Evolutionary conservation across 2,329 filamentous ascomycete species (phyloP).

Genomic region (Remersonia thermophila): DNA sequence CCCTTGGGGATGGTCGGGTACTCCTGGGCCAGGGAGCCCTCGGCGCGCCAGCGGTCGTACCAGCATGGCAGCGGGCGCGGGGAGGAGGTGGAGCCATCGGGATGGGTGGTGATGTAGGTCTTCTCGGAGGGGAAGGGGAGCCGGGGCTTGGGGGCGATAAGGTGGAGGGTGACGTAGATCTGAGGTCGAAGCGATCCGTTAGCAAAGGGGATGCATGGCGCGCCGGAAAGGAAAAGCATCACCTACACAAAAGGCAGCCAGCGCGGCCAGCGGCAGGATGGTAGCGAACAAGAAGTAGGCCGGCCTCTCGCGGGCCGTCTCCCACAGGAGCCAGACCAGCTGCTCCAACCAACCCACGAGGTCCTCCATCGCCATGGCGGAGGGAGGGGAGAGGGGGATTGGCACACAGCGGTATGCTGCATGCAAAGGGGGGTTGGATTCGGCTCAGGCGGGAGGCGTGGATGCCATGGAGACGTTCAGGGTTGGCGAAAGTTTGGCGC

Average conservation of each 20-base stretch:
- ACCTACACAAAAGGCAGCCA: conserved; percentile 28
- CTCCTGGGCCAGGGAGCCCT: conserved; percentile 40
- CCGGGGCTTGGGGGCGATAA: conserved; percentile 73
- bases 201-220: not conserved
- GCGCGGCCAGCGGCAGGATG: conserved; percentile 22
- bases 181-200: not conserved
- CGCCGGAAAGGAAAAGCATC: conserved; percentile 2
- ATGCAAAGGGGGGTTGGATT: not conserved
- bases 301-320: conserved; percentile 27
- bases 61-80: conserved; percentile 63
- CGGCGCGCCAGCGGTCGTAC: conserved; percentile 63
- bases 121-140: conserved; percentile 66
- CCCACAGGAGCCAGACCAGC: conserved; percentile 24
- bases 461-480: conserved; percentile 2
- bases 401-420: conserved; percentile 3
- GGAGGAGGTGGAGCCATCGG: conserved; percentile 40
- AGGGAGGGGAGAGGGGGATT: conserved; percentile 1
- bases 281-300: conserved; percentile 27
- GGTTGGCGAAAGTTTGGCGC: too few species aligned
- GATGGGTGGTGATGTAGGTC: conserved; percentile 63
- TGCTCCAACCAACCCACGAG: conserved; percentile 23
- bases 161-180: conserved; percentile 53
- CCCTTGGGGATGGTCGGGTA: conserved; percentile 25
- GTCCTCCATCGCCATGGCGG: conserved; percentile 9
- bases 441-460: not conserved